A percentile compares a stretch with the other conserved stretches of the same genome.
Conservation (phyloP, 2,329 filamentous ascomycete species). For the Zelopaecilomyces penicillatus region DNA sequence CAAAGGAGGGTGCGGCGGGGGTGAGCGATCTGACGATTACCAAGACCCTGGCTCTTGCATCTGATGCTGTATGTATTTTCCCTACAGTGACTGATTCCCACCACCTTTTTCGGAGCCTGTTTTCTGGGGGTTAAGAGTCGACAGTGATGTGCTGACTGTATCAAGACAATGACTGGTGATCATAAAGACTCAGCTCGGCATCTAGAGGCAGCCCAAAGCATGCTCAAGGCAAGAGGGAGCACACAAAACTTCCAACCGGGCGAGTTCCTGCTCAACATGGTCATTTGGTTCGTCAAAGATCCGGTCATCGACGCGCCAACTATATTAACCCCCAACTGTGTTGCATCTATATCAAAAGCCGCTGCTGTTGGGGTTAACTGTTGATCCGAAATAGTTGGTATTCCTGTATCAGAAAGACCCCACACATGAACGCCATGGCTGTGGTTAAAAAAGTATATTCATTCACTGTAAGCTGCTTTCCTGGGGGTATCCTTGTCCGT, state of each 20-base stretch:
- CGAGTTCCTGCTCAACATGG: conserved; percentile 2
- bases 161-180: neutral
- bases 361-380: too few relatives aligned
- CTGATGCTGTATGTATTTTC: conserved; percentile 4
- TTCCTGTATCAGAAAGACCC: too few relatives aligned
- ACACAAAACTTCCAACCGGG: neutral
- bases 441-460: too few relatives aligned
- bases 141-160: neutral
- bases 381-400: too few relatives aligned
- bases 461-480: too few relatives aligned
- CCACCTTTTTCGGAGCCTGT: neutral
- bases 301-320: neutral
- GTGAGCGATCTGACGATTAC: conserved; percentile 14
- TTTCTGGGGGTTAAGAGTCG: neutral
- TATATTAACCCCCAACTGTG: too few relatives aligned
- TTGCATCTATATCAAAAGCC: too few relatives aligned
- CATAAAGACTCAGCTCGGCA: neutral
- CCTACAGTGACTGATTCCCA: neutral
- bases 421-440: too few relatives aligned
- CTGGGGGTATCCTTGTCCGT: too few relatives aligned
- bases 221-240: conserved; percentile 4
- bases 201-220: conserved; percentile 1
- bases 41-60: conserved; percentile 11
- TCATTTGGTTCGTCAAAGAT: conserved; percentile 7
- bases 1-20: conserved; percentile 2